Base-by-base conservation (phyloP, 2,329 filamentous ascomycete genomes). In the Colletotrichum costaricense region DNA sequence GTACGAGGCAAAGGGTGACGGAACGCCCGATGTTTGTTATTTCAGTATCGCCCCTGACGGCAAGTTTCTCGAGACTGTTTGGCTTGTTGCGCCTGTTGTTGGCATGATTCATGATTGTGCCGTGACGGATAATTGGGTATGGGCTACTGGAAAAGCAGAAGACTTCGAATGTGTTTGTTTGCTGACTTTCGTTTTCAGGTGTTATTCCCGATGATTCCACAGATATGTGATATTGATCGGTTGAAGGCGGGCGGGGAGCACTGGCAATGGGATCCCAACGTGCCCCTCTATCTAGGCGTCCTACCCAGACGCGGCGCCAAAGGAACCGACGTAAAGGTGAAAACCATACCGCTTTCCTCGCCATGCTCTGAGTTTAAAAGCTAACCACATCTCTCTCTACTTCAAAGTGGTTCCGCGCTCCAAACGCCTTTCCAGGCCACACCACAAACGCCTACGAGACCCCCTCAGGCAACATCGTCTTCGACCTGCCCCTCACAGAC, bases 101-200 rank as follows among this genome's bases (percentile, higher is more conserved):
- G 83, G 77, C 0, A 82, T 84, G 81, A 84, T 85, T 42, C 84
- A 86, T 76, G 84, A 86, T 63, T 83, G 82, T 66, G 83, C 79
- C 0, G 78, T 85, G 1, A 85, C 83, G 0, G 78, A 84, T 5
- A 84, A 86, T 57, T 85, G 82, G 80, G 79, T 84, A 54, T 24
- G 30, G 5, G 22, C n/a, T 6, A 9, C 8, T 8, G 7, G 19
- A 4, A 49, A 22, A n/a, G 8, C 4, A 49, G 3, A n/a, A 4
- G 19, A 22, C 42, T 42, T 42, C 4, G 14, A 7, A 3, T 42
- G 3, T 42, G 38, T 14, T 42, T 42, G 38, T 19, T 42, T 42
- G 38, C 38, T 42, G 38, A 42, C 38, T 6, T 42, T 19, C 26
- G 7, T 5, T 12, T 35, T 12, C n/a, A 73, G 70, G 60, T 73